A percentile compares a stretch with the other conserved stretches of the same genome.
Evolutionary conservation across 2,329 filamentous ascomycete genomes (phyloP).

Genomic region (Aspergillus sp.): DNA sequence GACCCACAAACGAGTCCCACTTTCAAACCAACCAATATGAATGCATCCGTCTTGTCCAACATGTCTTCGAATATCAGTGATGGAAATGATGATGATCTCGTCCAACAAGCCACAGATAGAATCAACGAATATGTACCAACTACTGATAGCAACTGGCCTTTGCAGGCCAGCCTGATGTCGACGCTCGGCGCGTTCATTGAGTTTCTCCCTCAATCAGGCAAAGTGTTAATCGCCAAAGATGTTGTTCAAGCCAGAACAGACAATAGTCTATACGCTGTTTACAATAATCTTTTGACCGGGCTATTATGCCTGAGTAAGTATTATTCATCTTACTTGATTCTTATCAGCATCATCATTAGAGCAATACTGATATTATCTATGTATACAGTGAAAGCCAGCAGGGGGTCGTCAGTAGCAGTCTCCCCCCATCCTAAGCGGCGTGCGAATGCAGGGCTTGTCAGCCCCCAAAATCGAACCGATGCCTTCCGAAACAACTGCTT

Average conservation of each 20-base stretch:
- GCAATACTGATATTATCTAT: not conserved
- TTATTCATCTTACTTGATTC: not conserved
- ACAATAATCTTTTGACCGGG: not conserved
- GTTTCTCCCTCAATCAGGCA: conserved; percentile 1
- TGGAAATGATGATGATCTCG: too few species aligned
- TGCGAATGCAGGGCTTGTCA: too few species aligned
- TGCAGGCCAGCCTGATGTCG: not conserved
- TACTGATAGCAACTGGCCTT: not conserved
- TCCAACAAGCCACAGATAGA: too few species aligned
- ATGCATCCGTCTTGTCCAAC: too few species aligned
- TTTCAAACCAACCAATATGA: too few species aligned
- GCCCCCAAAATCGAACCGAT: too few species aligned
- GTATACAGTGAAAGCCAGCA: conserved; percentile 1
- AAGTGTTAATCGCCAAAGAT: not conserved
- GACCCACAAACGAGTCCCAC: too few species aligned
- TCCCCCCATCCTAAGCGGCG: not conserved
- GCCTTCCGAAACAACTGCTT: not conserved
- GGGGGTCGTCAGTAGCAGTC: not conserved
- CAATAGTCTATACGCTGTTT: not conserved
- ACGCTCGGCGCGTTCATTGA: not conserved
- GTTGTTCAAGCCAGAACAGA: not conserved
- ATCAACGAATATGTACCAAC: too few species aligned
- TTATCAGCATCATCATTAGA: not conserved
- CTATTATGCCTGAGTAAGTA: conserved; percentile 1
- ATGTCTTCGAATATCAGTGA: too few species aligned